These are phyloP conservation scores for Biscogniauxia sp. DNA, from an alignment of 2,329 filamentous ascomycete species.

Conservation along the genomic window DNA sequence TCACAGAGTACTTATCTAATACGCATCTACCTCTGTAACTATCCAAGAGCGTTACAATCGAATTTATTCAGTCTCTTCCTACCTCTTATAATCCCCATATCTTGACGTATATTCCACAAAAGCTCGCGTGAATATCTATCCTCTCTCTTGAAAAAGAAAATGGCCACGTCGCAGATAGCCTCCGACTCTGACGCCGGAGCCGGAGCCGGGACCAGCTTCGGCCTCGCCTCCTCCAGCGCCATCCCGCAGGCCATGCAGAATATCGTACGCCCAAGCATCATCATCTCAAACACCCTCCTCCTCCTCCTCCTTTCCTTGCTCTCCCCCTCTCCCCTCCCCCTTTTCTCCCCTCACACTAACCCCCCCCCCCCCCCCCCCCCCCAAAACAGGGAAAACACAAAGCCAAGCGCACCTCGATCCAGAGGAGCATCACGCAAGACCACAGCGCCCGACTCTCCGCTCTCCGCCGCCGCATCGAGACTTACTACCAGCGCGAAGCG, in stretches of 20 bases:
- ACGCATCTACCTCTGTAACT: no score
- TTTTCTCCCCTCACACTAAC: background rate
- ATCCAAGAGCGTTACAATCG: no score
- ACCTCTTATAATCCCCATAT: no score
- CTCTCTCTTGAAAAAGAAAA: no score
- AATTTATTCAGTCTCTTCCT: no score
- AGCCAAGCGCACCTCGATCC: conserved; percentile 15
- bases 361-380: conserved; percentile 3
- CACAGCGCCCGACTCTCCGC: conserved; percentile 11
- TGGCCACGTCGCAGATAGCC: background rate
- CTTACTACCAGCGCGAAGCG: conserved; percentile 14
- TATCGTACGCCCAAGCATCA: conserved; percentile 19
- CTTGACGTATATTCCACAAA: no score
- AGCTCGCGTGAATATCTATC: no score
- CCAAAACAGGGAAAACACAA: conserved; percentile 22
- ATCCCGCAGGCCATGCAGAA: conserved; percentile 22
- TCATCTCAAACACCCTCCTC: background rate
- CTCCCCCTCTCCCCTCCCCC: background rate
- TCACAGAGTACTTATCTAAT: no score
- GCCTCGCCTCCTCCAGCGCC: conserved; percentile 3
- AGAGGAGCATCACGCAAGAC: conserved; percentile 16
- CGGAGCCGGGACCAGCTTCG: conserved; percentile 9
- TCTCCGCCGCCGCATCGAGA: conserved; percentile 17
- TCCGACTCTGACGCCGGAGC: conserved; percentile 13
- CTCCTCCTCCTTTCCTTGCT: no score